Base-by-base conservation (phyloP, 2,329 filamentous ascomycete genomes). In the Geosmithia putterillii region DNA sequence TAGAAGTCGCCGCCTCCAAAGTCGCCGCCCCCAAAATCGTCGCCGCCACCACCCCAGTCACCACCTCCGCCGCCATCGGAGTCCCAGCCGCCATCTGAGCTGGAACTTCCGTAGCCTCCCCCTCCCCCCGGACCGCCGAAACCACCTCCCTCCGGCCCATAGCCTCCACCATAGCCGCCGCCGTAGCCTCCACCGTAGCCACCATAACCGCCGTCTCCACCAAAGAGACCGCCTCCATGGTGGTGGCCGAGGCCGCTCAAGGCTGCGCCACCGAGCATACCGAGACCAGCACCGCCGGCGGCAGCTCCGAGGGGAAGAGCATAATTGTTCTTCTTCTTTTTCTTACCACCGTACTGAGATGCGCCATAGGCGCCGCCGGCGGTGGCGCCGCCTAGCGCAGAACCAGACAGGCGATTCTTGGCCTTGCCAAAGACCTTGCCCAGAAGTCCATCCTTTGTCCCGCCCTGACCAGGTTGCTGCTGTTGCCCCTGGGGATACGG, bases 271-370 rank as follows among this genome's bases (percentile, higher is more conserved):
- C 42, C 42, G 8, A 44, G 38, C 17, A 25, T 14, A 17, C 42
- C 42, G 38, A 41, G 12, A 7, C 42, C 42, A 4, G 19, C 38
- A 19, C 42, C 42, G 10, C 42, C 42, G 3, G 42, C 42, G 9
- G 42, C 42, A 17, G 42, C 42, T n/a, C 42, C 42, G 14, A 41
- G n/a, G 10, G 42, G 42, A 10, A 44, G 8, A 4, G 25, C 42
- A 9, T 6, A 44, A 20, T 44, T 44, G 42, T 40, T 44, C 42
- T 44, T 44, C 38, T 41, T 44, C 35, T 17, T 28, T 3, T 41
- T 25, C 20, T 41, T 21, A 21, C 15, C 17, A 7, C 17, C 41
- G 38, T 38, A 19, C 35, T 43, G 42, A 15, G 34, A 39, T 9
- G 32, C 32, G 12, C 42, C 42, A 19, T 40, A 35, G n/a, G 23